Conservation (phyloP, 129 eudicot species). For the Kitagawia praeruptora region DNA sequence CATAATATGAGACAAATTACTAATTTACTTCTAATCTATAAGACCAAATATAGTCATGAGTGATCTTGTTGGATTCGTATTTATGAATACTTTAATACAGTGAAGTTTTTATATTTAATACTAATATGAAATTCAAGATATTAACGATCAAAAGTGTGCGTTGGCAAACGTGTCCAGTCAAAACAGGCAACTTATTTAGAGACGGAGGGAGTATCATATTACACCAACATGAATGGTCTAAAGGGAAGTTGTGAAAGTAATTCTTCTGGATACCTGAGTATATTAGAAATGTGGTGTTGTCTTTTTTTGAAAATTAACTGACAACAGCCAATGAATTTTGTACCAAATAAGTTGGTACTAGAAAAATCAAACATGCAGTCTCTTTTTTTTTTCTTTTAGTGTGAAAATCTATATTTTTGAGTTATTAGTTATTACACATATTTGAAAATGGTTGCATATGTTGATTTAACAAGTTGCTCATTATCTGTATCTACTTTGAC, state of each 20-base stretch:
- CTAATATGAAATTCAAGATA: no score
- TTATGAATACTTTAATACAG: no score
- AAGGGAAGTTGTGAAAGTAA: not conserved
- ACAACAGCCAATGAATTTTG: not conserved
- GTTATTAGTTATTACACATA: not conserved
- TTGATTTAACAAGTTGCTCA: not conserved
- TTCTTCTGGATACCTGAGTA: not conserved
- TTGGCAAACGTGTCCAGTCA: no score
- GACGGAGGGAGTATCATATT: no score
- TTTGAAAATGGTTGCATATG: not conserved
- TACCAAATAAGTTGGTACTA: not conserved
- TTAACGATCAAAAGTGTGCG: no score
- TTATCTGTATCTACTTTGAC: slow-evolving; percentile 11
- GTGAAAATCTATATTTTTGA: not conserved
- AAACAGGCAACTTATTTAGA: no score
- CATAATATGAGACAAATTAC: no score
- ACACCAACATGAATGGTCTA: not conserved
- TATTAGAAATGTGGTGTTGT: not conserved
- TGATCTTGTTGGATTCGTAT: no score
- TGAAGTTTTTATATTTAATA: no score
- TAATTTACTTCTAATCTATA: no score
- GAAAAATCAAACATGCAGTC: not conserved
- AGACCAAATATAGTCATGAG: no score
- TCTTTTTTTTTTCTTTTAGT: not conserved
- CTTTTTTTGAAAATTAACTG: not conserved